Conservation (phyloP, 108 stramenopile genomes). For the Pseudonitzschia delicatissima region DNA sequence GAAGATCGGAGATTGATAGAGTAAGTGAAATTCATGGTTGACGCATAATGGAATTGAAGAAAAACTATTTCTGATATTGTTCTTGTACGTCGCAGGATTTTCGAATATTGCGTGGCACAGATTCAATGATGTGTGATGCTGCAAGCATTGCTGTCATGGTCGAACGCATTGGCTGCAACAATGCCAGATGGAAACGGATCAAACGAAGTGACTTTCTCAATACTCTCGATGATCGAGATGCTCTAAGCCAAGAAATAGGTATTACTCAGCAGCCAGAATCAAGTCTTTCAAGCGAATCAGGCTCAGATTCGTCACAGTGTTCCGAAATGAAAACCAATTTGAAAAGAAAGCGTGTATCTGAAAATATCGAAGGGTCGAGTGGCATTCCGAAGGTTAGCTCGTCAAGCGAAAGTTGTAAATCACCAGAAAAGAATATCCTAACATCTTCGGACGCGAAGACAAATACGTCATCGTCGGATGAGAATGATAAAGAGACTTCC, state of each 20-base stretch:
- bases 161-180: slow-evolving; percentile 67
- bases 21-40: slow-evolving; percentile 24
- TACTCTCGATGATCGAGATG: slow-evolving; percentile 4
- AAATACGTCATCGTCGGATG: neutral
- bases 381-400: slow-evolving; percentile 1
- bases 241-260: slow-evolving; percentile 4
- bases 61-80: neutral
- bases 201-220: slow-evolving; percentile 59
- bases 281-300: slow-evolving; percentile 22
- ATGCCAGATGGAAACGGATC: slow-evolving; percentile 67
- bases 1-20: slow-evolving; percentile 72
- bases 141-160: slow-evolving; percentile 83
- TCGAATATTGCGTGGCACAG: slow-evolving; percentile 72
- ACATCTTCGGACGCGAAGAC: neutral
- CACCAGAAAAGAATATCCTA: neutral
- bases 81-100: slow-evolving; percentile 37
- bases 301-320: slow-evolving; percentile 6
- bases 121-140: slow-evolving; percentile 74
- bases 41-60: neutral
- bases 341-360: neutral
- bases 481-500: neutral
- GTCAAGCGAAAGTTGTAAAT: slow-evolving; percentile 5
- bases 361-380: neutral
- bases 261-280: slow-evolving; percentile 12
- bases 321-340: neutral